Evolutionary conservation across 2,329 filamentous ascomycete species (phyloP).

Genomic region (Hansfordia pulvinata): DNA sequence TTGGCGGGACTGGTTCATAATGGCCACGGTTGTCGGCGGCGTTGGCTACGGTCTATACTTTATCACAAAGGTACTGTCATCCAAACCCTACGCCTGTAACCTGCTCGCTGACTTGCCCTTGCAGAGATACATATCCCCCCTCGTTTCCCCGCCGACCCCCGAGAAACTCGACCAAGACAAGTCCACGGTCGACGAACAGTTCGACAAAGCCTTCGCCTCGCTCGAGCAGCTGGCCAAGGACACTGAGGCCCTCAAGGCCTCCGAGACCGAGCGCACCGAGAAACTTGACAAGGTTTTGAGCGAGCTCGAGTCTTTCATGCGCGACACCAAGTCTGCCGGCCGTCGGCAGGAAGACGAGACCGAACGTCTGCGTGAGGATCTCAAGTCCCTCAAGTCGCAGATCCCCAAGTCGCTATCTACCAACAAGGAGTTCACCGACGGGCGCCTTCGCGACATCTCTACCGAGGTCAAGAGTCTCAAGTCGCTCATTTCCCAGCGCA

Average conservation of each 20-base stretch:
- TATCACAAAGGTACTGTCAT: slow-evolving; percentile 67
- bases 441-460: slow-evolving; percentile 70
- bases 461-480: slow-evolving; percentile 86
- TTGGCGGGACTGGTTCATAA: slow-evolving; percentile 99
- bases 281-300: slow-evolving; percentile 68
- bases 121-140: slow-evolving; percentile 77
- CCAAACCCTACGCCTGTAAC: neutral
- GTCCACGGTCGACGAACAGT: slow-evolving; percentile 79
- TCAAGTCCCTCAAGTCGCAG: slow-evolving; percentile 66
- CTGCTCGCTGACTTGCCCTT: slow-evolving; percentile 10
- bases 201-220: slow-evolving; percentile 80
- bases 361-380: slow-evolving; percentile 73
- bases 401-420: slow-evolving; percentile 82
- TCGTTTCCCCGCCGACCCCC: slow-evolving; percentile 86
- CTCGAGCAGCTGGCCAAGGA: slow-evolving; percentile 88
- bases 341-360: slow-evolving; percentile 78
- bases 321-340: slow-evolving; percentile 69
- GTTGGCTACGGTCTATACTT: slow-evolving; percentile 82
- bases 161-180: slow-evolving; percentile 94
- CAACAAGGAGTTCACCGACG: slow-evolving; percentile 74
- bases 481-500: slow-evolving; percentile 59
- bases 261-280: slow-evolving; percentile 74
- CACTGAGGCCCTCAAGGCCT: slow-evolving; percentile 73
- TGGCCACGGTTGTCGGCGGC: slow-evolving; percentile 88
- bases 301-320: slow-evolving; percentile 74